These are phyloP conservation scores for Betula pendula DNA, from an alignment of 306 rosid genomes.

Conservation along the genomic window DNA sequence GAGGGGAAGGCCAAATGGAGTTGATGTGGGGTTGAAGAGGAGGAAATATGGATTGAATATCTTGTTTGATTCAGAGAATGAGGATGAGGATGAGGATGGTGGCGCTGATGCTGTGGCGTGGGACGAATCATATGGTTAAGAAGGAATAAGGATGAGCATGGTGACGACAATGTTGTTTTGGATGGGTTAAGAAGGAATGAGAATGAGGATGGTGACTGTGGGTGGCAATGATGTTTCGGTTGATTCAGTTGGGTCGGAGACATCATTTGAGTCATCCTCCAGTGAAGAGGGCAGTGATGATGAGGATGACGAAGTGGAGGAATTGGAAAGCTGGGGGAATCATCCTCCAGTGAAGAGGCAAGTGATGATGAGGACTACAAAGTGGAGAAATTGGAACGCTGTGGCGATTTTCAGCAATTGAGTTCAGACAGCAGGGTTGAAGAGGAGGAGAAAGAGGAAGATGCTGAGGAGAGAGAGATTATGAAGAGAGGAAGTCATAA, in stretches of 20 bases:
- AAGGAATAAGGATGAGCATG: background rate
- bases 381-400: background rate
- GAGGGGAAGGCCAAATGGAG: background rate
- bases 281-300: background rate
- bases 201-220: background rate
- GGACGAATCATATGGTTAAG: background rate
- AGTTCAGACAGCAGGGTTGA: background rate
- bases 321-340: background rate
- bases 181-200: background rate
- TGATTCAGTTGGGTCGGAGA: background rate
- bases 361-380: too few species aligned
- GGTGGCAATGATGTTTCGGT: background rate
- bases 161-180: background rate
- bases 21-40: conserved; percentile 26
- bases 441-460: background rate
- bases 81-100: background rate
- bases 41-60: conserved; percentile 31
- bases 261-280: background rate
- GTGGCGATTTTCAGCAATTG: background rate
- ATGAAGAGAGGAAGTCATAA: background rate
- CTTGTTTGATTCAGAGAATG: background rate
- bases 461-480: background rate
- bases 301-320: background rate
- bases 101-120: background rate
- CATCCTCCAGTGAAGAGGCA: too few species aligned